Percentiles rank a stretch among this genome's conserved stretches.
Evolutionary conservation across 768 basidiomycete genomes (phyloP).

Genomic region (Mycena galericulata): DNA sequence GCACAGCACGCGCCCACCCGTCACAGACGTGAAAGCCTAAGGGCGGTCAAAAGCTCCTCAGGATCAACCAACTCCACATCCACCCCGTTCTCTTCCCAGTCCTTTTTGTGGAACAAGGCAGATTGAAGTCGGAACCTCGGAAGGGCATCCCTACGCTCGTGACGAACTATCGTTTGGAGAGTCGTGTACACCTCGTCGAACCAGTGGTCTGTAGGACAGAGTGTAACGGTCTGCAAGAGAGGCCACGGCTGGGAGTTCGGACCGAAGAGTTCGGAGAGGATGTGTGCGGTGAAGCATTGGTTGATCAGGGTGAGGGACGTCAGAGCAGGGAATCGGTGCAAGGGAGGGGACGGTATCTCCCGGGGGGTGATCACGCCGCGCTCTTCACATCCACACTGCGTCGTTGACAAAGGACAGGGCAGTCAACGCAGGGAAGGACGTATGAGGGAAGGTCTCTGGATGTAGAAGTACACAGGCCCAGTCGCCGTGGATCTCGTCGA

Average conservation of each 20-base stretch:
- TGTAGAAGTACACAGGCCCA: background rate
- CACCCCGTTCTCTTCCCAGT: background rate
- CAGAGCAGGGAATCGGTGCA: slow-evolving; percentile 1
- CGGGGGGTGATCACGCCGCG: background rate
- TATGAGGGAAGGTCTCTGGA: background rate
- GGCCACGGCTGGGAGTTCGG: background rate
- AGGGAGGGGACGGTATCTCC: background rate
- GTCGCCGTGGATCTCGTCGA: background rate
- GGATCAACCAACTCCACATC: background rate
- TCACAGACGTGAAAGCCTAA: too few relatives aligned
- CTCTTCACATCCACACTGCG: background rate
- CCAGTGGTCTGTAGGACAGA: background rate
- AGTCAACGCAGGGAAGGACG: background rate
- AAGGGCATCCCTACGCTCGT: background rate
- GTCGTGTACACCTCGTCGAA: background rate
- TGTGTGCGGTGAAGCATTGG: background rate
- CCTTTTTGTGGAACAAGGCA: background rate
- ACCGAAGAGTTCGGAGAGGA: background rate
- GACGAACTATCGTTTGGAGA: background rate
- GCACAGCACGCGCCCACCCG: too few relatives aligned
- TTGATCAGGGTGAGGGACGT: slow-evolving; percentile 9
- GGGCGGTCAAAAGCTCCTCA: too few relatives aligned
- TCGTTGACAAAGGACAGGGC: background rate
- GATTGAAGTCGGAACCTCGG: background rate
- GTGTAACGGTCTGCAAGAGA: background rate